Evolutionary conservation across 2,329 filamentous ascomycete genomes (phyloP).

Genomic region (Talaromyces rugulosus): DNA sequence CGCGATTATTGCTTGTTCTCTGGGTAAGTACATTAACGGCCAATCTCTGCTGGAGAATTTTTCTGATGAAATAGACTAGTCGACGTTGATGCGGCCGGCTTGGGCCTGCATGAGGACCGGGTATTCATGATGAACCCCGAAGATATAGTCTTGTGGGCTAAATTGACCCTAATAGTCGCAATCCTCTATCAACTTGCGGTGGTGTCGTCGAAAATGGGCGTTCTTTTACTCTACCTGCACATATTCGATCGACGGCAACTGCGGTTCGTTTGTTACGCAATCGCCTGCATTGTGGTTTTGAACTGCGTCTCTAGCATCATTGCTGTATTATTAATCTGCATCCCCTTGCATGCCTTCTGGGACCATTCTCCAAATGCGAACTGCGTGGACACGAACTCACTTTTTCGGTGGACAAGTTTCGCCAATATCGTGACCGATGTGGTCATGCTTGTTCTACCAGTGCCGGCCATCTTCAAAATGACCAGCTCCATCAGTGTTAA

Average conservation of each 20-base stretch:
- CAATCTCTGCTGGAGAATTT: neutral
- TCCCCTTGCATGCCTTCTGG: neutral
- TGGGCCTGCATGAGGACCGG: neutral
- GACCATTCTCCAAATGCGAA: neutral
- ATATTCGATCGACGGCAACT: neutral
- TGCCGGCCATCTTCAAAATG: neutral
- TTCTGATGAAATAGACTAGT: neutral
- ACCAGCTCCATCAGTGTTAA: neutral
- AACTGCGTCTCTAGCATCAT: neutral
- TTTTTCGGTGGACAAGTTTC: neutral
- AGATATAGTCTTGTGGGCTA: neutral
- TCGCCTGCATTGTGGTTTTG: neutral
- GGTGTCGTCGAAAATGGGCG: neutral
- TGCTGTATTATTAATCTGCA: neutral
- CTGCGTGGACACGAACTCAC: neutral
- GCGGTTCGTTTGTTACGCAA: neutral
- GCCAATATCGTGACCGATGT: slow-evolving; percentile 1
- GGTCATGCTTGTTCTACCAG: neutral
- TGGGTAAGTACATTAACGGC: neutral
- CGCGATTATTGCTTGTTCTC: neutral
- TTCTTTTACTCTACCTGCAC: neutral
- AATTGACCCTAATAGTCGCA: neutral
- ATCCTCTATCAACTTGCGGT: neutral
- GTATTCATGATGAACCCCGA: neutral
- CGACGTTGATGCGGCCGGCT: neutral